phyloP scores from a whole-genome alignment of 176 grass and related monocot species.

The Tillandsia leiboldiana region DNA sequence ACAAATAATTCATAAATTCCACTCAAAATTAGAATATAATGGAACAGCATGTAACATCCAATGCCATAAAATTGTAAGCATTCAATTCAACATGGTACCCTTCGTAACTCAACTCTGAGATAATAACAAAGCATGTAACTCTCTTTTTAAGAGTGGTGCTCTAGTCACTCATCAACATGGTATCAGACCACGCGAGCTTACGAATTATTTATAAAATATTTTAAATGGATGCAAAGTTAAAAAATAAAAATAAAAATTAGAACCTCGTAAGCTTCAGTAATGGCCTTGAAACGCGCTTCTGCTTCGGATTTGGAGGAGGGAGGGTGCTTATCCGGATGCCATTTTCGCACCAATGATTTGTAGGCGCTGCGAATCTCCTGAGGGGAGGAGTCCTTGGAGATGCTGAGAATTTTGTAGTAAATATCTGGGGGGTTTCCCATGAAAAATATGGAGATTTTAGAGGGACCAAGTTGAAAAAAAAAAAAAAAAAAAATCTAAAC shows the following conservation, averaged over 20 bases:
- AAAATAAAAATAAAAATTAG: neutral
- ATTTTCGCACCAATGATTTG: conserved; percentile 71
- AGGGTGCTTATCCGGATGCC: conserved; percentile 98
- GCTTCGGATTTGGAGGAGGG: conserved; percentile 79
- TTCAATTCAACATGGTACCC: too few species aligned
- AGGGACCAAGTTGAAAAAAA: neutral
- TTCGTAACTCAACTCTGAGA: too few species aligned
- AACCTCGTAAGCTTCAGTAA: conserved; percentile 91
- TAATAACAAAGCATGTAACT: too few species aligned
- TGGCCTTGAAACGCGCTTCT: conserved; percentile 81
- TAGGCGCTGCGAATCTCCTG: conserved; percentile 81
- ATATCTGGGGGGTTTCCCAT: conserved; percentile 68
- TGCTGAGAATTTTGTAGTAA: conserved; percentile 64
- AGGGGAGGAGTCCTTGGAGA: conserved; percentile 50
- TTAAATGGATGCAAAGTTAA: too few species aligned
- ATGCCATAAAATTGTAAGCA: too few species aligned
- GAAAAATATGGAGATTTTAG: neutral
- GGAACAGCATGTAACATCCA: too few species aligned
- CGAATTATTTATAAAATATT: too few species aligned
- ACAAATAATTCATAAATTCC: neutral
- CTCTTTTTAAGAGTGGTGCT: too few species aligned
- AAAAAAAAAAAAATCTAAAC: neutral
- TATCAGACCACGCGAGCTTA: too few species aligned
- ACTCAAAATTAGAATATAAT: neutral
- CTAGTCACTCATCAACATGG: too few species aligned